phyloP scores from a whole-genome alignment of 345 rosid genomes.

The Ceriops tagal region DNA sequence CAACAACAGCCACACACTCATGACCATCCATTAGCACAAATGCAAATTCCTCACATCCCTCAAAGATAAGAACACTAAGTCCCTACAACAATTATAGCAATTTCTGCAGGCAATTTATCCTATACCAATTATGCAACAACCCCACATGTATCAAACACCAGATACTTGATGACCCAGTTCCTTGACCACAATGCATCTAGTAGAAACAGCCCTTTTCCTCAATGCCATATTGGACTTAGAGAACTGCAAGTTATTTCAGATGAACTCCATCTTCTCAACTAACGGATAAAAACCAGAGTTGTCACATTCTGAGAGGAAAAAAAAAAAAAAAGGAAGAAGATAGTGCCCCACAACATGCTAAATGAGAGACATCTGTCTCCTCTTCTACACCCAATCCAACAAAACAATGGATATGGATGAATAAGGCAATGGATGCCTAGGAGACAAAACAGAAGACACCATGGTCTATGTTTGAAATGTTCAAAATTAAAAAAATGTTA shows the following conservation, averaged over 20 bases:
- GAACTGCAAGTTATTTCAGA: constrained; percentile 12
- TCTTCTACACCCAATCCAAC: no score
- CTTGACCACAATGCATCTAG: constrained; percentile 31
- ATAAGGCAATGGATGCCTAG: no score
- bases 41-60: constrained; percentile 38
- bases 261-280: constrained; percentile 21
- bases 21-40: constrained; percentile 54
- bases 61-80: constrained; percentile 46
- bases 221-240: constrained; percentile 6
- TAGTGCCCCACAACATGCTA: not conserved
- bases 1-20: constrained; percentile 62
- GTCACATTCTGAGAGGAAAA: not conserved
- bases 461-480: no score
- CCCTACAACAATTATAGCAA: constrained; percentile 32
- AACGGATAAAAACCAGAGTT: constrained; percentile 7
- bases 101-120: constrained; percentile 40
- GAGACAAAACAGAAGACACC: no score
- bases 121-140: constrained; percentile 23
- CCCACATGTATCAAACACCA: constrained; percentile 21
- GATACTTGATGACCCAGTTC: constrained; percentile 20
- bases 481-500: no score
- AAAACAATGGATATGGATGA: no score
- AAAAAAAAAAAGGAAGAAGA: not conserved
- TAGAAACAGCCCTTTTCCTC: constrained; percentile 24
- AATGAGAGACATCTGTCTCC: not conserved